phyloP scores from a whole-genome alignment of 805 yeast species.

The Pichia eremophila region DNA sequence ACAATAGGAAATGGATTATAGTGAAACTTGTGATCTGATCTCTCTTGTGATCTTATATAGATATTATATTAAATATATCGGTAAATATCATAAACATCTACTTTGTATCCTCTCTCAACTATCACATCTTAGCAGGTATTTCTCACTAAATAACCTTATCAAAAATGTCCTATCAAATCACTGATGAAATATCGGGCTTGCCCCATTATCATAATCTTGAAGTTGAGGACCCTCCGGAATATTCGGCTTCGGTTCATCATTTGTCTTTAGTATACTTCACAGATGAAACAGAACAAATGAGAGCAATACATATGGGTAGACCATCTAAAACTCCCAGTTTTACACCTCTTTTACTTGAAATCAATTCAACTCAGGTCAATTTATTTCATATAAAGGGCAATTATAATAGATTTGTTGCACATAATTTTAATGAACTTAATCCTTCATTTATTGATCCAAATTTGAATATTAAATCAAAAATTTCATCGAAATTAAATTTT shows the following conservation, averaged over 20 bases:
- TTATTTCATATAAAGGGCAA: constrained; percentile 14
- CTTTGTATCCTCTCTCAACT: too few species aligned
- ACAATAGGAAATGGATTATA: too few species aligned
- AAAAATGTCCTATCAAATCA: too few species aligned
- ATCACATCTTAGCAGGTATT: too few species aligned
- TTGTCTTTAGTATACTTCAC: constrained; percentile 15
- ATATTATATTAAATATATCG: too few species aligned
- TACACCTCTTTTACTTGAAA: constrained; percentile 21
- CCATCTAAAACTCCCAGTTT: not conserved
- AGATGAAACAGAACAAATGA: constrained; percentile 8
- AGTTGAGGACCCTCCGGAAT: constrained; percentile 13
- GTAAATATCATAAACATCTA: too few species aligned
- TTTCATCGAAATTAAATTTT: not conserved
- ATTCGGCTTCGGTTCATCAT: constrained; percentile 21
- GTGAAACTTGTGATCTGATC: too few species aligned
- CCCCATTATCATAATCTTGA: not conserved
- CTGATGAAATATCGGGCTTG: not conserved
- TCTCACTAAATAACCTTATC: too few species aligned
- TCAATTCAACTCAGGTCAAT: constrained; percentile 26
- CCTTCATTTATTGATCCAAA: constrained; percentile 21
- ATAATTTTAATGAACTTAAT: constrained; percentile 16
- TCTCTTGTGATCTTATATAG: too few species aligned
- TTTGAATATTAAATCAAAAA: constrained; percentile 17
- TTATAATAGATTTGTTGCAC: constrained; percentile 11
- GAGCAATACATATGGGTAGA: not conserved